A percentile compares a stretch with the other conserved stretches of the same genome.
phyloP scores from a whole-genome alignment of 345 rosid species.

The Aquilaria yunnanensis region DNA sequence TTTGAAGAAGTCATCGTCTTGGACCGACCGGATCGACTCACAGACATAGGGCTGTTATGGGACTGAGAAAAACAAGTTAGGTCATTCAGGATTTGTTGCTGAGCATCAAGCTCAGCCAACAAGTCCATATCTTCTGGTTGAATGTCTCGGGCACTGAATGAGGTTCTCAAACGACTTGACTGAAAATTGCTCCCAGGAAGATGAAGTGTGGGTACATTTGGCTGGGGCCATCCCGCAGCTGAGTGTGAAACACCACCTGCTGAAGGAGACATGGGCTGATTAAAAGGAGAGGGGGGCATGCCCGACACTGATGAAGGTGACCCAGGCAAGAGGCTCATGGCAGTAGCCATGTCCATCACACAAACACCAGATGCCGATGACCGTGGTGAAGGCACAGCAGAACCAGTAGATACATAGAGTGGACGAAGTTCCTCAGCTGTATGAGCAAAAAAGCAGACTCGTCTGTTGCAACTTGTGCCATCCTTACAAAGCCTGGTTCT shows the following conservation, averaged over 20 bases:
- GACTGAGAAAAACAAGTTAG: constrained; percentile 26
- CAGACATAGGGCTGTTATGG: constrained; percentile 14
- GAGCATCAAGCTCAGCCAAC: constrained; percentile 37
- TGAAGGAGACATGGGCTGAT: constrained; percentile 35
- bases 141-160: constrained; percentile 39
- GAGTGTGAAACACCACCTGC: constrained; percentile 29
- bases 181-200: constrained; percentile 40
- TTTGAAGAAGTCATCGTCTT: constrained; percentile 37
- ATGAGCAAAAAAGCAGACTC: constrained; percentile 51
- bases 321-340: constrained; percentile 34
- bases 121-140: constrained; percentile 24
- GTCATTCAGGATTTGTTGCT: constrained; percentile 33
- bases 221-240: constrained; percentile 37
- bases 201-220: constrained; percentile 40
- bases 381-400: constrained; percentile 43
- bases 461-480: constrained; percentile 40
- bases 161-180: constrained; percentile 53
- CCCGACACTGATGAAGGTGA: constrained; percentile 39
- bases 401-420: constrained; percentile 37
- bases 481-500: constrained; percentile 50
- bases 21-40: constrained; percentile 23
- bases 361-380: constrained; percentile 27
- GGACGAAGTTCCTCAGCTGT: constrained; percentile 40
- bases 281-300: constrained; percentile 30
- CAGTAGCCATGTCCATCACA: constrained; percentile 48